phyloP scores from a whole-genome alignment of 306 rosid species.

The Fagus sylvatica region DNA sequence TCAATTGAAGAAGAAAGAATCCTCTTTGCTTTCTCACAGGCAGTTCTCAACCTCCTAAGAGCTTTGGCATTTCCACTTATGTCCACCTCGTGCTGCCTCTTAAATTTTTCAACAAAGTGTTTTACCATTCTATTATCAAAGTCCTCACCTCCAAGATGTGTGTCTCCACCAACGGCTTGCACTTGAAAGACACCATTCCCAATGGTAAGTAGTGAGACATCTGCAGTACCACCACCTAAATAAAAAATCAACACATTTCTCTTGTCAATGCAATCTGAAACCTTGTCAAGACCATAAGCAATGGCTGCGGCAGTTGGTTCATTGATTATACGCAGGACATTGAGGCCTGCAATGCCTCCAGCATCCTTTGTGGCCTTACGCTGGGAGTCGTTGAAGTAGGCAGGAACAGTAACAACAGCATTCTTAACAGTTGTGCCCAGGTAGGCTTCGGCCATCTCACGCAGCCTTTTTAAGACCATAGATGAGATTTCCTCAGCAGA shows the following conservation, averaged over 20 bases:
- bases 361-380: constrained; percentile 3
- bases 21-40: constrained; percentile 22
- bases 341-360: neutral
- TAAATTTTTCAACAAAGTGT: constrained; percentile 19
- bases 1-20: neutral
- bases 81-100: constrained; percentile 7
- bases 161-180: neutral
- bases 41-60: constrained; percentile 1
- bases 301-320: neutral
- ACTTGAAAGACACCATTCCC: neutral
- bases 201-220: constrained; percentile 4
- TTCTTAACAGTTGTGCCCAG: neutral
- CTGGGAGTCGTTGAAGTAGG: neutral
- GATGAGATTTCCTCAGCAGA: constrained; percentile 10
- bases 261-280: neutral
- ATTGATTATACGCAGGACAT: neutral
- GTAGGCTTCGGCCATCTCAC: neutral
- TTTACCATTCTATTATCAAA: constrained; percentile 31
- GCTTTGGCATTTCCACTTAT: constrained; percentile 14
- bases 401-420: neutral
- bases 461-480: neutral
- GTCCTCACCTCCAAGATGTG: neutral
- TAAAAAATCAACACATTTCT: constrained; percentile 12
- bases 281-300: neutral
- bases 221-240: constrained; percentile 18